Base-by-base conservation (phyloP, 2,329 filamentous ascomycete species). In the Trichoderma sp. region DNA sequence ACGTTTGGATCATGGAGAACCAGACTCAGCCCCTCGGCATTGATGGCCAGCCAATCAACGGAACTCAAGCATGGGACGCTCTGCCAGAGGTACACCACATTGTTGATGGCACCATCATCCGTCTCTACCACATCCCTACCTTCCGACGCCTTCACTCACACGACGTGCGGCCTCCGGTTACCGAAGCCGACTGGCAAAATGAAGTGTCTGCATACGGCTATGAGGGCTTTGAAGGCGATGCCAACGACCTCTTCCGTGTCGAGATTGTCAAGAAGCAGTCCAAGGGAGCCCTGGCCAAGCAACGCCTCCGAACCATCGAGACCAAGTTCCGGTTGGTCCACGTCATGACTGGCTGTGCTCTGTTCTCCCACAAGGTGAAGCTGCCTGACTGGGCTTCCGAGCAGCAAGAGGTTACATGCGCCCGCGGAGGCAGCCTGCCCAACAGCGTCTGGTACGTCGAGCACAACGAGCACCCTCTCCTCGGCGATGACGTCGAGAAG, bases 321-420 rank as follows among this genome's bases (percentile, higher is more conserved):
- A 93, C 93, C 74, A 98, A 98, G 82, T 99, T 99, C 84, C 91
- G 89, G 76, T 90, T 99, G 53, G 87, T 98, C 37, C 95, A 99
- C 77, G 82, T 97, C 77, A 98, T 99, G 95, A 97, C 93, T 70
- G 94, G 94, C 56, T 99, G 95, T 77, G 92, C 90, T 13, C 85
- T 99, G 27, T 99, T 99, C 84, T 98, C 94, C 0, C 95, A 99
- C 86, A 98, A 97, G 83, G 94, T 98, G 78, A 99, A 99, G 84
- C 89, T 99, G 68, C 95, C 95, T 3, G 93, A 97, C 3, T 99
- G 95, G 95, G 95, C 92, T 56, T 99, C 91, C 63, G 95, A 98
- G 79, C 95, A 99, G 79, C 95, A 99, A 79, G 95, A 99, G 80
- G 95, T 99, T n/a, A 98, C 94, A 22, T 99, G 95, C 77, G 95